Conservation (phyloP, 2,329 filamentous ascomycete genomes). For the Daldinia sp. region DNA sequence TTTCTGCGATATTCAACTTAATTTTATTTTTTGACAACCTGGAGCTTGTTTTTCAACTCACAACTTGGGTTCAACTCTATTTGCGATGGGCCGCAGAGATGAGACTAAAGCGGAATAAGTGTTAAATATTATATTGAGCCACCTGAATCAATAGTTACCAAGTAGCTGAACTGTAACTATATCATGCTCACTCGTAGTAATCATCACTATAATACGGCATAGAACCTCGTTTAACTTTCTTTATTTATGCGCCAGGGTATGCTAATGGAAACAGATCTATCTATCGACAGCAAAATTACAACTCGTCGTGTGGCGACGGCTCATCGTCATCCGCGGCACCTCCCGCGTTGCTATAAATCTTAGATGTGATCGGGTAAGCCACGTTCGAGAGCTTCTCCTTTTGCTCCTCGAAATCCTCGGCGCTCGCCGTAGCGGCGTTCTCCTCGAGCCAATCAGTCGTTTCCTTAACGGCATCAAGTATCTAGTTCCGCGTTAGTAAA, state of each 20-base stretch:
- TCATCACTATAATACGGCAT: neutral
- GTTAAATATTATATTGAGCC: no score
- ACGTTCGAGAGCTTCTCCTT: slow-evolving; percentile 98
- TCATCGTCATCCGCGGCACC: slow-evolving; percentile 76
- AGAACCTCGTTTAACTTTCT: slow-evolving; percentile 43
- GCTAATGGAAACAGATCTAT: slow-evolving; percentile 45
- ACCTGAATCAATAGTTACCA: no score
- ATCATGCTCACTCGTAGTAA: neutral
- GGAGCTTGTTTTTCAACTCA: no score
- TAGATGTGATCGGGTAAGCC: slow-evolving; percentile 98
- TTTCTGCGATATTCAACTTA: no score
- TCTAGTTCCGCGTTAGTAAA: slow-evolving; percentile 57
- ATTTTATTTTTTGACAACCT: no score
- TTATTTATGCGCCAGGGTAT: slow-evolving; percentile 46
- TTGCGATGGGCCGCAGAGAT: no score
- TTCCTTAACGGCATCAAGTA: slow-evolving; percentile 97
- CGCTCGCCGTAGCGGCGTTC: slow-evolving; percentile 82
- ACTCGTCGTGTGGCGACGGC: slow-evolving; percentile 75
- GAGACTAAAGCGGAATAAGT: no score
- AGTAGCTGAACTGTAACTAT: neutral
- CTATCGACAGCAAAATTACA: slow-evolving; percentile 62
- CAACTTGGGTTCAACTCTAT: no score
- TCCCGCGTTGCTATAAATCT: slow-evolving; percentile 80
- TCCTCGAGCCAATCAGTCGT: slow-evolving; percentile 95
- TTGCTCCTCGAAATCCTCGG: slow-evolving; percentile 99